Evolutionary conservation across 768 basidiomycete species (phyloP).

Genomic region (Amanita pallidorosea): DNA sequence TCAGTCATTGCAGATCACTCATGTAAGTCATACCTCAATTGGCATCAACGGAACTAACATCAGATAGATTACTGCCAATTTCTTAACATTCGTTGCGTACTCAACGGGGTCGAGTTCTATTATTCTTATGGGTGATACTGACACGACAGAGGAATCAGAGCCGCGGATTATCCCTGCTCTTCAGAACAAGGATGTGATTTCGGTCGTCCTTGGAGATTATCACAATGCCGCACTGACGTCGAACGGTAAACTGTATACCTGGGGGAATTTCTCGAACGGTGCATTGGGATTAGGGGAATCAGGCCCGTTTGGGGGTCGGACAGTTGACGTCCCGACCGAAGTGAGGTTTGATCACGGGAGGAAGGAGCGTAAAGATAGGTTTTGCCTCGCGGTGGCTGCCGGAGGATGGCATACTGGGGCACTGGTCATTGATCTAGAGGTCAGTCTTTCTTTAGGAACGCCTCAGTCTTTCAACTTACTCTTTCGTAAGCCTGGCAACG

Average conservation of each 20-base stretch:
- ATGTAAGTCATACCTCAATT: conserved; percentile 37
- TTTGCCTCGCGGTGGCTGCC: conserved; percentile 74
- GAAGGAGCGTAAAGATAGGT: conserved; percentile 42
- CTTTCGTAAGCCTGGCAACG: background rate
- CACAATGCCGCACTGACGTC: conserved; percentile 81
- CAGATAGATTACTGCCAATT: conserved; percentile 76
- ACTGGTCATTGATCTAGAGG: conserved; percentile 77
- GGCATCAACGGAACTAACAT: conserved; percentile 2
- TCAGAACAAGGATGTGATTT: conserved; percentile 72
- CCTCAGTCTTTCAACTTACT: background rate
- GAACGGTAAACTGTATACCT: conserved; percentile 67
- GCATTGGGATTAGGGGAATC: conserved; percentile 82
- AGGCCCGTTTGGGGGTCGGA: conserved; percentile 23
- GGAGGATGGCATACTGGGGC: conserved; percentile 92
- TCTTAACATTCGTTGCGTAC: conserved; percentile 71
- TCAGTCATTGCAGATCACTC: conserved; percentile 54
- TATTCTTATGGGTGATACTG: conserved; percentile 58
- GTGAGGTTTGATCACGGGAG: conserved; percentile 61
- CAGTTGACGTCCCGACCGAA: conserved; percentile 50
- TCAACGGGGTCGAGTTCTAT: conserved; percentile 62
- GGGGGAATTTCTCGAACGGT: conserved; percentile 69
- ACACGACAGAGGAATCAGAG: conserved; percentile 27
- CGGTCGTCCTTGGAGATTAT: conserved; percentile 87
- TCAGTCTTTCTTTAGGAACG: conserved; percentile 17
- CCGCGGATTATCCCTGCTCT: conserved; percentile 65